A percentile compares a stretch with the other conserved stretches of the same genome.
phyloP scores from a whole-genome alignment of 1,284 basidiomycete genomes.

The Ceratobasidium sp. region DNA sequence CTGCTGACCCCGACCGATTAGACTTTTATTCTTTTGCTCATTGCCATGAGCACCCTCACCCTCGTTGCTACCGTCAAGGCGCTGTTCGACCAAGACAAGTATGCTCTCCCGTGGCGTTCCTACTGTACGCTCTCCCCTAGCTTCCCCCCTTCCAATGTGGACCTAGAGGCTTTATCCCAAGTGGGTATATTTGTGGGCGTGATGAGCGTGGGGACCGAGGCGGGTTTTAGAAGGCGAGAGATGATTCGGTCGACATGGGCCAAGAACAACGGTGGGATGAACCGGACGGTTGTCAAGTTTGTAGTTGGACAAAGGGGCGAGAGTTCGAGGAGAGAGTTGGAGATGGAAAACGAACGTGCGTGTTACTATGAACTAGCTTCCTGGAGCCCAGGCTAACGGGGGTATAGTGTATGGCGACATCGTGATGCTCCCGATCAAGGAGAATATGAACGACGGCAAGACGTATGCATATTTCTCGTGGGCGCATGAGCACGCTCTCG shows the following conservation, averaged over 20 bases:
- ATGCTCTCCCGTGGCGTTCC: constrained; percentile 79
- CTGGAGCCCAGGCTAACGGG: constrained; percentile 49
- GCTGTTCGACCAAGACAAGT: background rate
- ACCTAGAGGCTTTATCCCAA: constrained; percentile 77
- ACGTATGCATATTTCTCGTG: constrained; percentile 85
- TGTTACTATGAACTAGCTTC: constrained; percentile 46
- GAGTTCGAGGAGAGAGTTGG: constrained; percentile 70
- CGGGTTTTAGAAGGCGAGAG: constrained; percentile 82
- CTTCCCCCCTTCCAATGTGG: constrained; percentile 57
- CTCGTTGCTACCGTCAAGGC: background rate
- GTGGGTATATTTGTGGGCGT: constrained; percentile 90
- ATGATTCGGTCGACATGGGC: constrained; percentile 89
- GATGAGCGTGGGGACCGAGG: constrained; percentile 78
- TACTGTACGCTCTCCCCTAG: constrained; percentile 71
- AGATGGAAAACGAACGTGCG: constrained; percentile 89
- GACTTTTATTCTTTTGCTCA: background rate
- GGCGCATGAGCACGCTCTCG: constrained; percentile 90
- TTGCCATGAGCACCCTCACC: background rate
- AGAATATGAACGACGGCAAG: constrained; percentile 93
- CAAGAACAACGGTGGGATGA: constrained; percentile 70
- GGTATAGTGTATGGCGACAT: constrained; percentile 85
- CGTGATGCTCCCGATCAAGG: constrained; percentile 78
- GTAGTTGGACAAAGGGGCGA: constrained; percentile 84
- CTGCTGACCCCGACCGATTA: background rate
- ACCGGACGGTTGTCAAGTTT: constrained; percentile 85